Evolutionary conservation across 257 asterid genomes (phyloP).

Genomic region (Nicotiana knightiana): DNA sequence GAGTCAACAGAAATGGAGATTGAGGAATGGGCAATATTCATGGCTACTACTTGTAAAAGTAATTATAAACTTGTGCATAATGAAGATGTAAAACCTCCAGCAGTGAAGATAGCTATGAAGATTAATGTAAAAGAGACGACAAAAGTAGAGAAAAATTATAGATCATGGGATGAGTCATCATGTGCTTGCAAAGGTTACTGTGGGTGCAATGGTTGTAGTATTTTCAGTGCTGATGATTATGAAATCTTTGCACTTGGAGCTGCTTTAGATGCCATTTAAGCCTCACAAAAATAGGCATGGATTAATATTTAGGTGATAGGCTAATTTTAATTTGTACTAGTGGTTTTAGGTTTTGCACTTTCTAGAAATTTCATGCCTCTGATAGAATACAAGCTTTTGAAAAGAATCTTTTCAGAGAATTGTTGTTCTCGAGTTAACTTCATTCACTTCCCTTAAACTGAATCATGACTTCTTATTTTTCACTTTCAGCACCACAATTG

Average conservation of each 20-base stretch:
- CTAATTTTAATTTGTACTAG: background rate
- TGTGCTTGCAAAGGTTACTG: background rate
- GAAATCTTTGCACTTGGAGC: slow-evolving; percentile 29
- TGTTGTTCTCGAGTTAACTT: too few relatives aligned
- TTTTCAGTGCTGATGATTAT: slow-evolving; percentile 11
- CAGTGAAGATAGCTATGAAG: slow-evolving; percentile 37
- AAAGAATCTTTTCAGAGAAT: too few relatives aligned
- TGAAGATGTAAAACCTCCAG: slow-evolving; percentile 43
- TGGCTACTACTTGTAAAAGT: slow-evolving; percentile 21
- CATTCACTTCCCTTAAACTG: too few relatives aligned
- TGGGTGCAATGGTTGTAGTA: slow-evolving; percentile 9
- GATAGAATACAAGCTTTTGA: background rate
- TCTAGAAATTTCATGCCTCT: background rate
- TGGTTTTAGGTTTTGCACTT: background rate
- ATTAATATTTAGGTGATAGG: background rate
- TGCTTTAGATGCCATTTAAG: slow-evolving; percentile 22
- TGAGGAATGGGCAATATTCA: slow-evolving; percentile 40
- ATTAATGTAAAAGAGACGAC: slow-evolving; percentile 7
- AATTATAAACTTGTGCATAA: background rate
- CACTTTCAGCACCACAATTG: background rate
- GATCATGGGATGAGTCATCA: background rate
- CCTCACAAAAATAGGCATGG: too few relatives aligned
- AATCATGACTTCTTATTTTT: background rate
- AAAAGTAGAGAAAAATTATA: background rate
- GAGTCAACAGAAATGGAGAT: slow-evolving; percentile 29